phyloP scores from a whole-genome alignment of 345 rosid species.

The Eucalyptus cladocalyx region DNA sequence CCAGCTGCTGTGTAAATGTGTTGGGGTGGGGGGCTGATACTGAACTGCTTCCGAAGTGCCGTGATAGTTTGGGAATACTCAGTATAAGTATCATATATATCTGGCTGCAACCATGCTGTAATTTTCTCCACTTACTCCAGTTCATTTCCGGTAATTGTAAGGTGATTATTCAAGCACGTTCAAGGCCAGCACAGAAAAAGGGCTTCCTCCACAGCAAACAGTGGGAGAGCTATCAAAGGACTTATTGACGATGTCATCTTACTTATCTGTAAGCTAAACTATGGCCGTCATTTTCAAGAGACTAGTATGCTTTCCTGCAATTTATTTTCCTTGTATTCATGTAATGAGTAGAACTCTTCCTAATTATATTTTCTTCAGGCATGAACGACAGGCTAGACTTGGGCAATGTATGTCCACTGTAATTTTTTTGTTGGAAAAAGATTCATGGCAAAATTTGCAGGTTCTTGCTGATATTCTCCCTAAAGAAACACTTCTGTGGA shows the following conservation, averaged over 20 bases:
- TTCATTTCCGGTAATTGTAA: background rate
- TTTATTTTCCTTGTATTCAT: background rate
- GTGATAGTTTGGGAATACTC: background rate
- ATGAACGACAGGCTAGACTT: background rate
- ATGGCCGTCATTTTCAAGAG: background rate
- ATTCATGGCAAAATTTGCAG: conserved; percentile 24
- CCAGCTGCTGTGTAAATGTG: background rate
- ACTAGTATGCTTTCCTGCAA: background rate
- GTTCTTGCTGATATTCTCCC: conserved; percentile 45
- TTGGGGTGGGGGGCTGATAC: background rate
- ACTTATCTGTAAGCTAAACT: conserved; percentile 23
- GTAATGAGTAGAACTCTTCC: background rate
- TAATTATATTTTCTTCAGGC: background rate
- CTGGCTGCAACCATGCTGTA: background rate
- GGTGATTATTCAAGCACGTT: conserved; percentile 37
- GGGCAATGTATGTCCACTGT: background rate
- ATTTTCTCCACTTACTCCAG: background rate
- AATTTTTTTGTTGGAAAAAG: background rate
- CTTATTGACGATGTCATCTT: conserved; percentile 24
- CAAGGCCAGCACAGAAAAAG: conserved; percentile 31
- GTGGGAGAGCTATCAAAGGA: conserved; percentile 25
- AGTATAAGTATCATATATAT: background rate
- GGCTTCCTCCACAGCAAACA: conserved; percentile 33
- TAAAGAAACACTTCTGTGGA: conserved; percentile 69
- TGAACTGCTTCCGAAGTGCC: background rate